phyloP scores from a whole-genome alignment of 2,329 filamentous ascomycete genomes.

The Camillea tinctor region DNA sequence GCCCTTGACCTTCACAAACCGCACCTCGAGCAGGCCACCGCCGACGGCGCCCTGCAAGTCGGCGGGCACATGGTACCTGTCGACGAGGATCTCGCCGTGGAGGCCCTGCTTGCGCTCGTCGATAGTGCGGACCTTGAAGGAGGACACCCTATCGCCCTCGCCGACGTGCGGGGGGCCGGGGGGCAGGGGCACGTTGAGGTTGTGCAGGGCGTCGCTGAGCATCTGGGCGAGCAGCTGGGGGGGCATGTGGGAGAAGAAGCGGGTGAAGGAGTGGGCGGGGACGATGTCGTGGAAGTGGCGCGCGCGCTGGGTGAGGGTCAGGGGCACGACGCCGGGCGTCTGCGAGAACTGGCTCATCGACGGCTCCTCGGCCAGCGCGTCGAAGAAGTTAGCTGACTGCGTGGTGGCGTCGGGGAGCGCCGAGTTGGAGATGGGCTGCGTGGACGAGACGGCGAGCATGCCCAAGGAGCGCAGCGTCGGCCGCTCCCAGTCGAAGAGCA shows the following conservation, averaged over 20 bases:
- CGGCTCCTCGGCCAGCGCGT: slow-evolving; percentile 79
- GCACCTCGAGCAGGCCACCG: slow-evolving; percentile 66
- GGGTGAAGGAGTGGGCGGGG: slow-evolving; percentile 80
- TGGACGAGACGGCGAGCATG: slow-evolving; percentile 44
- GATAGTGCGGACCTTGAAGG: slow-evolving; percentile 70
- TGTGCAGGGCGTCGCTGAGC: slow-evolving; percentile 77
- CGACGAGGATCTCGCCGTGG: slow-evolving; percentile 73
- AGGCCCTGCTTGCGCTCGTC: slow-evolving; percentile 72
- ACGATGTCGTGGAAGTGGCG: slow-evolving; percentile 88
- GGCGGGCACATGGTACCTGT: slow-evolving; percentile 59
- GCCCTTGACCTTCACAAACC: slow-evolving; percentile 92
- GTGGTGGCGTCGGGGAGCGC: slow-evolving; percentile 36
- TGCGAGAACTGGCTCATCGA: slow-evolving; percentile 83
- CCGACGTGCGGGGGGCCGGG: slow-evolving; percentile 42
- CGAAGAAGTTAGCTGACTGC: slow-evolving; percentile 43
- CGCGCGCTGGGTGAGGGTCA: slow-evolving; percentile 86
- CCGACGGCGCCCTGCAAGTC: slow-evolving; percentile 46
- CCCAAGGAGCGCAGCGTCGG: slow-evolving; percentile 58
- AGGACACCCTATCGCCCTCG: slow-evolving; percentile 56
- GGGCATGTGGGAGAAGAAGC: slow-evolving; percentile 85
- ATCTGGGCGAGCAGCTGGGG: slow-evolving; percentile 74
- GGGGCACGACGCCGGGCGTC: slow-evolving; percentile 68
- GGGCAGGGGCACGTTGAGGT: slow-evolving; percentile 76
- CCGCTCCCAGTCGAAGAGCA: slow-evolving; percentile 84
- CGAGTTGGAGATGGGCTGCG: slow-evolving; percentile 46